These are phyloP conservation scores for Coprinopsis cinerea DNA, from an alignment of 768 basidiomycete species.

Conservation along the genomic window DNA sequence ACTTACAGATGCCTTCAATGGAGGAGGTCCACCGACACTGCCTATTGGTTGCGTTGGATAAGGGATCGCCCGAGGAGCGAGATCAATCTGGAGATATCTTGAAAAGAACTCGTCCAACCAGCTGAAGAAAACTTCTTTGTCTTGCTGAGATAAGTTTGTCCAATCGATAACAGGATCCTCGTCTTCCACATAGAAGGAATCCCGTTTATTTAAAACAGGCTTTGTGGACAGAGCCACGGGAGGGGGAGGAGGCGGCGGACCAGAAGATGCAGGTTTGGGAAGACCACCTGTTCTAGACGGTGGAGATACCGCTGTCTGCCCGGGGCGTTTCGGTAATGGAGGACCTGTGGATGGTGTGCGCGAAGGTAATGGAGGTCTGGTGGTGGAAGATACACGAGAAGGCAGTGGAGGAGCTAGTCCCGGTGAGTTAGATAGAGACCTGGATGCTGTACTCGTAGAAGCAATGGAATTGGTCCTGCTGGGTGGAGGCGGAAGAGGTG, in stretches of 20 bases:
- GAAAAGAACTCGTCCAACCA: conserved; percentile 84
- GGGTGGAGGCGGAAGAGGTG: conserved; percentile 31
- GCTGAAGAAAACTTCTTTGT: conserved; percentile 67
- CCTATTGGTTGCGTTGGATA: conserved; percentile 8
- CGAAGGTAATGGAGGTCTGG: conserved; percentile 19
- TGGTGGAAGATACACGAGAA: conserved; percentile 15
- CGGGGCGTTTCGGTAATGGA: conserved; percentile 5
- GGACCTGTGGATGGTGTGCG: conserved; percentile 13
- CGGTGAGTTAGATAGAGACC: conserved; percentile 17
- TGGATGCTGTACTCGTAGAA: conserved; percentile 12
- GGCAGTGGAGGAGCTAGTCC: conserved; percentile 25
- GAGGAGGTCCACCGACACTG: conserved; percentile 2
- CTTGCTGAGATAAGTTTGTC: conserved; percentile 57
- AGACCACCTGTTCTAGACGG: conserved; percentile 6
- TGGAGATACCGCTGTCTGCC: conserved; percentile 7
- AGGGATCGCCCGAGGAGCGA: conserved; percentile 23
- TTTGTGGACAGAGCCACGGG: conserved; percentile 15
- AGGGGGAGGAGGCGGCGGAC: conserved; percentile 9
- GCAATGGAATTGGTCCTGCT: conserved; percentile 24
- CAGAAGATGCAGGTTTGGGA: conserved; percentile 12
- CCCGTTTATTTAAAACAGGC: conserved; percentile 3
- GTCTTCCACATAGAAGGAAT: not conserved
- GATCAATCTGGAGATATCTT: conserved; percentile 19
- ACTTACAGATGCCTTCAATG: conserved; percentile 10
- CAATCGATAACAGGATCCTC: conserved; percentile 47